phyloP scores from a whole-genome alignment of 108 stramenopile species.

The Discostella pseudostelligera region DNA sequence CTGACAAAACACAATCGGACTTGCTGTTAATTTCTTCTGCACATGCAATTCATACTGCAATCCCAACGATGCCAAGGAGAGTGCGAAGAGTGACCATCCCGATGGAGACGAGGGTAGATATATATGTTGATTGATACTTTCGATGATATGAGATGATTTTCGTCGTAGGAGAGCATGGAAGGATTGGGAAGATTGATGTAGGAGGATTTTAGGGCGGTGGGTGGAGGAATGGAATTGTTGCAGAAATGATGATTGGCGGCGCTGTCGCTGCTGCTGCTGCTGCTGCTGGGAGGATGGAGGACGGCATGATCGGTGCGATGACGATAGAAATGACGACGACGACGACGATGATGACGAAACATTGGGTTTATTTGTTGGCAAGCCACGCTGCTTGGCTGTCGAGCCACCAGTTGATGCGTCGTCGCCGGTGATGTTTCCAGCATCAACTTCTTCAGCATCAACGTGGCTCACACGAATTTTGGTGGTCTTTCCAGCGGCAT shows the following conservation, averaged over 20 bases:
- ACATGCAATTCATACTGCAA: constrained; percentile 62
- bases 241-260: neutral
- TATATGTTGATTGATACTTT: constrained; percentile 14
- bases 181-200: constrained; percentile 27
- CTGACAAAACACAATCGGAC: constrained; percentile 72
- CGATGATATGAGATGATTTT: constrained; percentile 18
- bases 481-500: no score
- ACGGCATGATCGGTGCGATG: no score
- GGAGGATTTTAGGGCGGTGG: neutral
- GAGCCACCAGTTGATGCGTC: no score
- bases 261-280: no score
- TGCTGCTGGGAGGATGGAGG: no score
- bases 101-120: constrained; percentile 61
- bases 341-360: no score
- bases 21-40: constrained; percentile 53
- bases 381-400: no score
- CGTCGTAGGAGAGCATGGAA: constrained; percentile 14
- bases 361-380: no score
- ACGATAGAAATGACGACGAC: no score
- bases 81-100: constrained; percentile 63
- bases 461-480: no score
- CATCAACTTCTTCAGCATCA: no score
- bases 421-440: no score
- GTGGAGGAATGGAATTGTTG: constrained; percentile 1
- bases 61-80: constrained; percentile 37